A percentile compares a stretch with the other conserved stretches of the same genome.
phyloP scores from a whole-genome alignment of 106 monocot species.

The Dendrobium nobile region DNA sequence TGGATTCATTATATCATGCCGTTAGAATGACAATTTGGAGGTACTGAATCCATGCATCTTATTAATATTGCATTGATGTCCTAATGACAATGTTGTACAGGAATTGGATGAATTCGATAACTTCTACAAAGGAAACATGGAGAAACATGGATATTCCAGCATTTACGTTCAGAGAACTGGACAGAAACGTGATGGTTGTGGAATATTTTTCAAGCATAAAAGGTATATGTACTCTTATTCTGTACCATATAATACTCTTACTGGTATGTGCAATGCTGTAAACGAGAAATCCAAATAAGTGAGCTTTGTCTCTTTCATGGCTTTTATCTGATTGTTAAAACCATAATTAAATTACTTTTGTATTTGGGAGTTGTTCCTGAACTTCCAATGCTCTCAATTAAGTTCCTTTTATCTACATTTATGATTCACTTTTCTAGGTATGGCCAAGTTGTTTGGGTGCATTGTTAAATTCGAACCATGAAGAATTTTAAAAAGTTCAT shows the following conservation, averaged over 20 bases:
- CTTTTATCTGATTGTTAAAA: background rate
- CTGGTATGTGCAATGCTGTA: background rate
- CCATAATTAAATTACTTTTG: background rate
- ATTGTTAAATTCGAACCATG: no score
- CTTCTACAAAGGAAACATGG: constrained; percentile 78
- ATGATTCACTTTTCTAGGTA: background rate
- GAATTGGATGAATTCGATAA: constrained; percentile 84
- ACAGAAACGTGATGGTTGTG: no score
- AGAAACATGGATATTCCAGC: constrained; percentile 1
- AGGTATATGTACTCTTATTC: constrained; percentile 19
- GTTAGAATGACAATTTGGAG: background rate
- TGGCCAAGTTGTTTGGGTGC: no score
- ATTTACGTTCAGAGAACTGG: no score
- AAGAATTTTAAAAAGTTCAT: no score
- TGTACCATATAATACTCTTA: background rate
- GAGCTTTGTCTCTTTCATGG: background rate
- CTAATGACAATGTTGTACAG: constrained; percentile 20
- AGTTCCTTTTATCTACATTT: background rate
- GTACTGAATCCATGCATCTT: background rate
- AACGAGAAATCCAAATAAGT: background rate
- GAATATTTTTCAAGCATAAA: no score
- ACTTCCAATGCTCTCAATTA: no score
- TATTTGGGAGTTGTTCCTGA: no score
- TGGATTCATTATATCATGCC: background rate
- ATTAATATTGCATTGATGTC: background rate